These are phyloP conservation scores for Rhizopus microsporus DNA, from an alignment of 371 early-diverging fungal genomes.

Conservation along the genomic window DNA sequence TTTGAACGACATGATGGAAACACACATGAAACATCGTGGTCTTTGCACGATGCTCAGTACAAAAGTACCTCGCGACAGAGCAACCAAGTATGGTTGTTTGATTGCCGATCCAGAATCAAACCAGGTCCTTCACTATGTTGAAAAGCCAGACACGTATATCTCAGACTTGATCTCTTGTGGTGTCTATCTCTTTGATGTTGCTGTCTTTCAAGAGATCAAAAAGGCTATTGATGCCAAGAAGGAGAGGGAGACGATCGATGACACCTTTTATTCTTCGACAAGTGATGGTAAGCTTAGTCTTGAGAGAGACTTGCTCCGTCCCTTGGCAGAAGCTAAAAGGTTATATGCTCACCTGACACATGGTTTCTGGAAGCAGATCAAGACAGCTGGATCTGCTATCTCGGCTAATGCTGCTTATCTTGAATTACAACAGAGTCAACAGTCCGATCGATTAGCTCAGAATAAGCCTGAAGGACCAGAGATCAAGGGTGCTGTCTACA, in stretches of 20 bases:
- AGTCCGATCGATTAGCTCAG: conserved; percentile 68
- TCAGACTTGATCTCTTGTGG: conserved; percentile 94
- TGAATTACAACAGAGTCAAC: conserved; percentile 67
- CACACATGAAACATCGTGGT: conserved; percentile 78
- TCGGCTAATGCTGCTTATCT: conserved; percentile 91
- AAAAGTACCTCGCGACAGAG: conserved; percentile 75
- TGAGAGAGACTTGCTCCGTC: conserved; percentile 90
- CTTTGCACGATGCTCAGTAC: conserved; percentile 87
- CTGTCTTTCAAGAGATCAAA: conserved; percentile 85
- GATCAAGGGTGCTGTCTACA: conserved; percentile 88
- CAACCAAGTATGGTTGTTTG: conserved; percentile 89
- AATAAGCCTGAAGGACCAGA: conserved; percentile 64
- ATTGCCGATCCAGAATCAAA: conserved; percentile 83
- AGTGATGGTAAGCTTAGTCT: conserved; percentile 78
- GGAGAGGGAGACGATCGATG: not conserved
- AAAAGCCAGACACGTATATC: conserved; percentile 94
- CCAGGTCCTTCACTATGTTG: conserved; percentile 94
- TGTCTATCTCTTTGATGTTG: conserved; percentile 85
- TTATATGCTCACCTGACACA: conserved; percentile 79
- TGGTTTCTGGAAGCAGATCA: conserved; percentile 94
- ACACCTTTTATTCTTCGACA: conserved; percentile 27
- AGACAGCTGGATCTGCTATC: conserved; percentile 93
- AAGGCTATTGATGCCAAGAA: conserved; percentile 60
- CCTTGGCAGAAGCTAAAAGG: conserved; percentile 78
- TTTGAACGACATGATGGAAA: conserved; percentile 79